Conservation (phyloP, 768 basidiomycete species). For the Lyophyllum semitale region DNA sequence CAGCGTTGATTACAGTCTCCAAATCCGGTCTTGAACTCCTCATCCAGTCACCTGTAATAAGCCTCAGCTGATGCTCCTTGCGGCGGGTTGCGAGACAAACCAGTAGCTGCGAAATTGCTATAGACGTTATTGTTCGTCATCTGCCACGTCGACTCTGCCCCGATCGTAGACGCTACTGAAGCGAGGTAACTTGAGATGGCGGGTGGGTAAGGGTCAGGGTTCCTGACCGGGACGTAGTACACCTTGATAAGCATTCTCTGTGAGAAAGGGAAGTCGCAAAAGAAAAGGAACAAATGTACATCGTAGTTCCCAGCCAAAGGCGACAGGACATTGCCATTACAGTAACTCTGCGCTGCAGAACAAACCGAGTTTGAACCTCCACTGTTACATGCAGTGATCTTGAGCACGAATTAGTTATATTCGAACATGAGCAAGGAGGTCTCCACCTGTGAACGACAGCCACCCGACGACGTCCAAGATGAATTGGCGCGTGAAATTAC, state of each 20-base stretch:
- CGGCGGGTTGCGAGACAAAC: constrained; percentile 19
- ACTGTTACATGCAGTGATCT: constrained; percentile 57
- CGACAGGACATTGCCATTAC: constrained; percentile 56
- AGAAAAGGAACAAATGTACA: constrained; percentile 25
- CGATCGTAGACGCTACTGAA: constrained; percentile 37
- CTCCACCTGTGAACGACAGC: constrained; percentile 52
- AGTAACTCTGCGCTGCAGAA: constrained; percentile 56
- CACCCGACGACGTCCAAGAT: constrained; percentile 41
- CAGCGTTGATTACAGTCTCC: constrained; percentile 60
- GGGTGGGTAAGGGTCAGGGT: constrained; percentile 55
- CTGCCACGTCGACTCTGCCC: constrained; percentile 46
- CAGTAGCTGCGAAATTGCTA: constrained; percentile 49
- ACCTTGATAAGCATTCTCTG: constrained; percentile 24
- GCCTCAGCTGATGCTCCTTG: not conserved
- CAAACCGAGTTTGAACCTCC: constrained; percentile 50
- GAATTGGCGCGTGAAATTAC: constrained; percentile 43
- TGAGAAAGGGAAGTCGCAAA: not conserved
- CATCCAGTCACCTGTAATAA: constrained; percentile 57
- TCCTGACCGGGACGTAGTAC: constrained; percentile 48
- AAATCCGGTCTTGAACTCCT: constrained; percentile 46
- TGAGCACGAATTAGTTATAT: not conserved
- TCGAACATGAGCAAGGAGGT: not conserved
- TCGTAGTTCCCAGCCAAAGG: constrained; percentile 58
- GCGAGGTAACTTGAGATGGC: constrained; percentile 33
- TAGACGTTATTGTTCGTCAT: constrained; percentile 44